Conservation (phyloP, 139 green algal genomes). For the Spirogloea muscicola region DNA sequence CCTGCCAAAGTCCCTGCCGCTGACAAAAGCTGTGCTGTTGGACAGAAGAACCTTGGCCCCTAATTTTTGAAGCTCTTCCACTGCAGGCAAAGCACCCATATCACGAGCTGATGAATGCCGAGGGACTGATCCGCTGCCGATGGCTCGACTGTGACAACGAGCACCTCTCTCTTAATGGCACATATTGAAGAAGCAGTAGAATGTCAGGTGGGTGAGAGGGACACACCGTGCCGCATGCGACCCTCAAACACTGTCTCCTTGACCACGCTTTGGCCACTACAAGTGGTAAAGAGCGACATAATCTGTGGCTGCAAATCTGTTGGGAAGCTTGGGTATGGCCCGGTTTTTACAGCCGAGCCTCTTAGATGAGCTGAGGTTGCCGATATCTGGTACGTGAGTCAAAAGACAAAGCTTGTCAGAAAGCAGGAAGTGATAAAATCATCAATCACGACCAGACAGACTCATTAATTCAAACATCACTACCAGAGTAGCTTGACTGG, state of each 20-base stretch:
- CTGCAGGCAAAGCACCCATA: constrained; percentile 20
- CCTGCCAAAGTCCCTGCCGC: constrained; percentile 34
- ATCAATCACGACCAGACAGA: not conserved
- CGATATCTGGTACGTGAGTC: constrained; percentile 9
- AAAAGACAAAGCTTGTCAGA: not conserved
- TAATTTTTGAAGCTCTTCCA: constrained; percentile 54
- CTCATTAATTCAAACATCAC: no score
- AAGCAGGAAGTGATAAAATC: not conserved
- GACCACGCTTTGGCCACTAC: constrained; percentile 34
- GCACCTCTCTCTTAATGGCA: not conserved
- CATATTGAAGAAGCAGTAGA: not conserved
- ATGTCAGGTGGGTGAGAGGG: not conserved
- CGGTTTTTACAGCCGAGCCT: constrained; percentile 46
- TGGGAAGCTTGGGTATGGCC: constrained; percentile 59
- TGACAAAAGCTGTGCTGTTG: constrained; percentile 30
- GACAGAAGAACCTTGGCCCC: constrained; percentile 53
- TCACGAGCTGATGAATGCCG: not conserved
- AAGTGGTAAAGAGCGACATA: constrained; percentile 47
- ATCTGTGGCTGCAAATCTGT: constrained; percentile 61
- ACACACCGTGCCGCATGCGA: constrained; percentile 48
- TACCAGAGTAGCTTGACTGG: not conserved
- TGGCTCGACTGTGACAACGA: not conserved
- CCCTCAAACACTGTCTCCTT: constrained; percentile 60
- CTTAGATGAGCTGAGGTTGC: constrained; percentile 1
- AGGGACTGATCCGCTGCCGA: not conserved